phyloP scores from a whole-genome alignment of 768 basidiomycete genomes.

The Leccinum subgranulosum region DNA sequence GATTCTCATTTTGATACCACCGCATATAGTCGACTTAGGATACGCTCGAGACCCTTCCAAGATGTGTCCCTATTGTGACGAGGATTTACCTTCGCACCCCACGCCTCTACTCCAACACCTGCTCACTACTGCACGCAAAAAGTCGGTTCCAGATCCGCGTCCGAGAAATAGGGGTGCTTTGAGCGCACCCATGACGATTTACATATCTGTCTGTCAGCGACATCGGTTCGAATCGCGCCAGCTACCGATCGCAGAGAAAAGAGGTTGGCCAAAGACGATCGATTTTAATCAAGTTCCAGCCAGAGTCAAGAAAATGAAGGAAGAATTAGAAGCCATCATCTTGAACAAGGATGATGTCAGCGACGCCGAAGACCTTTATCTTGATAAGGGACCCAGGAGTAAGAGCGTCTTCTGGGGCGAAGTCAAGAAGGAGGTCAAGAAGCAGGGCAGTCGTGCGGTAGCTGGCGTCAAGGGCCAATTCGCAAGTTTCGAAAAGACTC shows the following conservation, averaged over 20 bases:
- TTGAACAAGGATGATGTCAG: conserved; percentile 36
- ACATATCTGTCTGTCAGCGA: conserved; percentile 68
- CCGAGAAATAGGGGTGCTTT: conserved; percentile 68
- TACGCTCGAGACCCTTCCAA: conserved; percentile 57
- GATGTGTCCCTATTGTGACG: conserved; percentile 82
- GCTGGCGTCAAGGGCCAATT: conserved; percentile 74
- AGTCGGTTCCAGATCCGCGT: conserved; percentile 60
- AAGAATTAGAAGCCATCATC: conserved; percentile 48
- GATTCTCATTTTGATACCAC: background rate
- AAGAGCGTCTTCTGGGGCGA: conserved; percentile 69
- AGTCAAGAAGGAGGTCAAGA: conserved; percentile 56
- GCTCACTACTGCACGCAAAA: conserved; percentile 46
- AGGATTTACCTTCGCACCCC: conserved; percentile 57
- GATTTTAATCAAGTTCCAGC: conserved; percentile 55
- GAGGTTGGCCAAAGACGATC: conserved; percentile 77
- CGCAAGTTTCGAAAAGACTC: conserved; percentile 73
- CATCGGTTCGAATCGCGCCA: conserved; percentile 75
- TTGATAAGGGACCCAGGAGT: conserved; percentile 29
- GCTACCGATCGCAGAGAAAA: conserved; percentile 64
- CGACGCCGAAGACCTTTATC: conserved; percentile 17
- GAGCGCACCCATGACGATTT: conserved; percentile 46
- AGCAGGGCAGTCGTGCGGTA: conserved; percentile 62
- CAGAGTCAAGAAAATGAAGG: conserved; percentile 53
- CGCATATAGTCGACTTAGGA: conserved; percentile 46
- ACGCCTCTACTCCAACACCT: conserved; percentile 58